A percentile compares a stretch with the other conserved stretches of the same genome.
These are phyloP conservation scores for Escallonia rubra DNA, from an alignment of 129 eudicot species.

Conservation along the genomic window DNA sequence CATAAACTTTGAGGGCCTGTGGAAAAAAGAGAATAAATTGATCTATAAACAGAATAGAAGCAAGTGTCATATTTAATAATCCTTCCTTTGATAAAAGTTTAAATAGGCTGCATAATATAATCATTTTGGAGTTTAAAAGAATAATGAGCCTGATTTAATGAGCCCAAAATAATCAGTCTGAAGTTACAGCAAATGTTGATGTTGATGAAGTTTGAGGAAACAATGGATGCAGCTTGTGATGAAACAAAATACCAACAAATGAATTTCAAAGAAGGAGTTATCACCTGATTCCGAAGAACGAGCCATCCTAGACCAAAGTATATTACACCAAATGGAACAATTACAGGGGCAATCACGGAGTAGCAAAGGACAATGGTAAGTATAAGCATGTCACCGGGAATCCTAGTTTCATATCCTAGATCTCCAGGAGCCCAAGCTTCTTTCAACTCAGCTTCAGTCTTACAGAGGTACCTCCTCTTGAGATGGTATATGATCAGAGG, in stretches of 20 bases:
- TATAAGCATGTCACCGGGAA: slow-evolving; percentile 78
- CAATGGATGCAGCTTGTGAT: too few relatives aligned
- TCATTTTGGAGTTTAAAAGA: too few relatives aligned
- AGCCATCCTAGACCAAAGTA: slow-evolving; percentile 98
- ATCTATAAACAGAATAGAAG: neutral
- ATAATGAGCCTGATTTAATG: neutral
- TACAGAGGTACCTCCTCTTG: slow-evolving; percentile 70
- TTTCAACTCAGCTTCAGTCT: slow-evolving; percentile 68
- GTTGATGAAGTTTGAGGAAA: too few relatives aligned
- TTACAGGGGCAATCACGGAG: slow-evolving; percentile 77
- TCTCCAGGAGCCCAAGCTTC: slow-evolving; percentile 92
- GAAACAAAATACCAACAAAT: too few relatives aligned
- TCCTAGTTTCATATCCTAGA: slow-evolving; percentile 72
- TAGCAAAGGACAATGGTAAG: slow-evolving; percentile 72
- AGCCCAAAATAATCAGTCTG: neutral
- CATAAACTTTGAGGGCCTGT: slow-evolving; percentile 65
- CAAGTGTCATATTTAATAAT: neutral
- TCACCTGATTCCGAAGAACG: slow-evolving; percentile 82
- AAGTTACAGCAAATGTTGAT: too few relatives aligned
- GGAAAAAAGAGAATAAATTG: neutral
- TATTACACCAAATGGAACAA: slow-evolving; percentile 73
- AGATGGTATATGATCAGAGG: slow-evolving; percentile 76
- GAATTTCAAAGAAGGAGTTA: neutral
- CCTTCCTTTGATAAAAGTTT: neutral
- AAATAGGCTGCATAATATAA: neutral